These are phyloP conservation scores for Globisporangium sylvaticum DNA, from an alignment of 352 stramenopile species.

Conservation along the genomic window DNA sequence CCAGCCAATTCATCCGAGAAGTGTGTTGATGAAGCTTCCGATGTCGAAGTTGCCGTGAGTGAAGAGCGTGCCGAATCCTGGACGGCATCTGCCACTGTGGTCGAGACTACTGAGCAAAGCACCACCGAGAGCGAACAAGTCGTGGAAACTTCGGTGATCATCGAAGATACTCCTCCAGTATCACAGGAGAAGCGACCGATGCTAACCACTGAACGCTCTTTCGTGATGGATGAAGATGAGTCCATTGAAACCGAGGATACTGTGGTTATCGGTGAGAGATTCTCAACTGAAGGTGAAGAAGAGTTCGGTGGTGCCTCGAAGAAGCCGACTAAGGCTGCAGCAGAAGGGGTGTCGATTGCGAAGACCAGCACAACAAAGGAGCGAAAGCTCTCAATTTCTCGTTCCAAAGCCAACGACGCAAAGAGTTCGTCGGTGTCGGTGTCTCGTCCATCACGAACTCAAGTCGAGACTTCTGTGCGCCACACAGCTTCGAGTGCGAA, in stretches of 20 bases:
- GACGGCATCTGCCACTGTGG: neutral
- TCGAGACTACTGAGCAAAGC: neutral
- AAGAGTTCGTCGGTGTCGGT: neutral
- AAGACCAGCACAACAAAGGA: neutral
- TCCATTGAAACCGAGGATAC: slow-evolving; percentile 58
- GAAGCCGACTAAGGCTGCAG: neutral
- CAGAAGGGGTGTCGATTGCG: neutral
- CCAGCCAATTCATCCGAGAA: neutral
- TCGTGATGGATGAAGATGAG: slow-evolving; percentile 61
- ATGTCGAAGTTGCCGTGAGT: neutral
- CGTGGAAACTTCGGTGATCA: neutral
- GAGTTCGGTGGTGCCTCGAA: slow-evolving; percentile 22
- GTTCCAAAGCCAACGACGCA: neutral
- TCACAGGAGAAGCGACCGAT: slow-evolving; percentile 32
- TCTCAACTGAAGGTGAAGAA: slow-evolving; percentile 57
- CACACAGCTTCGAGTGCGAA: slow-evolving; percentile 13
- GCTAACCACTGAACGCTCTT: slow-evolving; percentile 63
- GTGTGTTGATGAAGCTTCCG: neutral
- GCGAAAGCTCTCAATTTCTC: neutral
- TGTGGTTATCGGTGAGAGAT: slow-evolving; percentile 52
- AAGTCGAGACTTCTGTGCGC: slow-evolving; percentile 2
- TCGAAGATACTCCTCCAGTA: neutral
- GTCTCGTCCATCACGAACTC: neutral
- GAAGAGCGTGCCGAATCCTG: neutral
- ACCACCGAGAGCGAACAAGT: neutral